These are phyloP conservation scores for Kockiozyma suomiensis DNA, from an alignment of 805 yeast genomes.

Conservation along the genomic window DNA sequence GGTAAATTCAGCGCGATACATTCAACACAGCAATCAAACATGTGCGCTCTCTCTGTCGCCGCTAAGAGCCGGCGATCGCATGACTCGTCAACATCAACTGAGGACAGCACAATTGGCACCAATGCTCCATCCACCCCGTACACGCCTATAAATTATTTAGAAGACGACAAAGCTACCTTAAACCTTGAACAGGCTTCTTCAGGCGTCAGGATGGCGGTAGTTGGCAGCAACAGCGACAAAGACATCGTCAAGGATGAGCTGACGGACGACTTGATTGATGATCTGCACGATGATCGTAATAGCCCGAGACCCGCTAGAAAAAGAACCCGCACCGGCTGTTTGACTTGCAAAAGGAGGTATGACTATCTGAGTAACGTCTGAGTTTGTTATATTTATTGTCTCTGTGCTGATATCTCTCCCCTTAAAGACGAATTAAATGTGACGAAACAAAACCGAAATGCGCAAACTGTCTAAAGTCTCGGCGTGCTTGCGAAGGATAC, in stretches of 20 bases:
- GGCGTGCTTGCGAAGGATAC: slow-evolving; percentile 31
- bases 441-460: slow-evolving; percentile 66
- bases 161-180: neutral
- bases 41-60: neutral
- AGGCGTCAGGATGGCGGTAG: neutral
- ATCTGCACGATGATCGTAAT: neutral
- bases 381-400: neutral
- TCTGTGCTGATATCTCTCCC: neutral
- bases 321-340: slow-evolving; percentile 27
- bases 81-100: neutral
- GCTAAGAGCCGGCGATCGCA: neutral
- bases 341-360: slow-evolving; percentile 23
- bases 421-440: slow-evolving; percentile 59
- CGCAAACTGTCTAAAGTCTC: slow-evolving; percentile 43
- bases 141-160: neutral
- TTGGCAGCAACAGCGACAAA: neutral
- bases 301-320: slow-evolving; percentile 1
- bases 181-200: neutral
- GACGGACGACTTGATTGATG: neutral
- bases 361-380: neutral
- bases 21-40: no score
- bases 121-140: slow-evolving; percentile 10
- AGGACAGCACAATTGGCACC: neutral
- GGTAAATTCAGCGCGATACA: no score
- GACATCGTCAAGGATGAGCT: neutral